Conservation (phyloP, 805 yeast species). For the Kluyveromyces wickerhamii region DNA sequence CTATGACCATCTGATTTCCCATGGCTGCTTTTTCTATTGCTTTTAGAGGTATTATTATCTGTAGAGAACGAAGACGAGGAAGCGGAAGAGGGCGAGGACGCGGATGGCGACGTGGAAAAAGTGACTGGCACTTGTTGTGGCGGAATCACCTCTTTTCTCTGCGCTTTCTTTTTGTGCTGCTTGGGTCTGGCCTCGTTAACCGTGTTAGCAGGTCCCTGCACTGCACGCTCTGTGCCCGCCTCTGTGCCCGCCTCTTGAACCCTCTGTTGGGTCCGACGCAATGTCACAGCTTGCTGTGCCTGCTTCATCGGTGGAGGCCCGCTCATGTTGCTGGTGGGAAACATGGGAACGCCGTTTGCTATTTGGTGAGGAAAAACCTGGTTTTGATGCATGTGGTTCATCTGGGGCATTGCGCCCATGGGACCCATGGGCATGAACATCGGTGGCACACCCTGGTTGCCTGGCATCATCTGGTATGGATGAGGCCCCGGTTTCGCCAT, state of each 20-base stretch:
- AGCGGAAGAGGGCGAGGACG: neutral
- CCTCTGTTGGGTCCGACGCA: too few relatives aligned
- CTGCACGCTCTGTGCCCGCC: too few relatives aligned
- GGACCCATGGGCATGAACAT: conserved; percentile 7
- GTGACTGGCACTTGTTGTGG: conserved; percentile 4
- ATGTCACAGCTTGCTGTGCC: too few relatives aligned
- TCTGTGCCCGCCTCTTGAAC: too few relatives aligned
- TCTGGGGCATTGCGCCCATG: neutral
- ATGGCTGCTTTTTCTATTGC: conserved; percentile 3
- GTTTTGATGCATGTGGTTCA: neutral
- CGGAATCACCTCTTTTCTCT: neutral
- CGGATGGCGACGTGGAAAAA: neutral
- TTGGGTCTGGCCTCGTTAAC: too few relatives aligned
- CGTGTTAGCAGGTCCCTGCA: too few relatives aligned
- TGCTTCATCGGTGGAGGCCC: too few relatives aligned
- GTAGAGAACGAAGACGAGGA: neutral
- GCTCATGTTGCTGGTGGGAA: too few relatives aligned
- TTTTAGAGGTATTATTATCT: too few relatives aligned
- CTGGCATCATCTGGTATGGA: neutral
- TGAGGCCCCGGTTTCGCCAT: conserved; percentile 4
- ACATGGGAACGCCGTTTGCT: too few relatives aligned
- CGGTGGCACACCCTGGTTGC: conserved; percentile 7
- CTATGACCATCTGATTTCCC: conserved; percentile 3
- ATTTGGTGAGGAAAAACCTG: too few relatives aligned
- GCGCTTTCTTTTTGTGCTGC: conserved; percentile 1